A percentile compares a stretch with the other conserved stretches of the same genome.
Conservation (phyloP, 306 rosid genomes). For the Prunus salicina region DNA sequence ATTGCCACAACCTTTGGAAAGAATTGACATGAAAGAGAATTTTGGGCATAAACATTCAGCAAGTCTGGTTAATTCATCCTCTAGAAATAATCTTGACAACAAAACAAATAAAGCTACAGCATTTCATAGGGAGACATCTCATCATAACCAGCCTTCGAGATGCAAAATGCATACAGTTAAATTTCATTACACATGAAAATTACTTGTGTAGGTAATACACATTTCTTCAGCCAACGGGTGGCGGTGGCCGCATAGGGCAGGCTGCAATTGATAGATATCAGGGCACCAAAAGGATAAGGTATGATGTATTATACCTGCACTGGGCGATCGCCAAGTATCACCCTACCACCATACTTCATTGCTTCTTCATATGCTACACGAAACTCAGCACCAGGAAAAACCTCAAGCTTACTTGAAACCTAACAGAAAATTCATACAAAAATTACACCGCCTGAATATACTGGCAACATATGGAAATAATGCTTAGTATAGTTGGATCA, state of each 20-base stretch:
- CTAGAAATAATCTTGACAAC: background rate
- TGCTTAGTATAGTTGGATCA: slow-evolving; percentile 7
- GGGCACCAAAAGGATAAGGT: background rate
- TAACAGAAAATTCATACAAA: slow-evolving; percentile 30
- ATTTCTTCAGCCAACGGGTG: background rate
- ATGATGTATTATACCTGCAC: slow-evolving; percentile 64
- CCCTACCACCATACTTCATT: slow-evolving; percentile 84
- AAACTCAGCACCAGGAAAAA: slow-evolving; percentile 91
- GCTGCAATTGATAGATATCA: background rate
- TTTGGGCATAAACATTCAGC: background rate
- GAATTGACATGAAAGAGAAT: background rate
- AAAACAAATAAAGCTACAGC: background rate
- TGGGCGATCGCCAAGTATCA: slow-evolving; percentile 96
- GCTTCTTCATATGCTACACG: slow-evolving; percentile 97
- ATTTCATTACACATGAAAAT: background rate
- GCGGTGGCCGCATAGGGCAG: background rate
- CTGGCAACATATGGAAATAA: no score
- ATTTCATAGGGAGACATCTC: background rate
- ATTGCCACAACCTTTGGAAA: background rate
- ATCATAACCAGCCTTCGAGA: background rate
- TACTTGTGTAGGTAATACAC: background rate
- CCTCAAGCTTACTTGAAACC: slow-evolving; percentile 87
- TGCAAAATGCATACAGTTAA: background rate
- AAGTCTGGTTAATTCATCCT: background rate
- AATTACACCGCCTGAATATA: background rate